These are phyloP conservation scores for Sanghuangporus baumii DNA, from an alignment of 1,284 basidiomycete genomes.

Conservation along the genomic window DNA sequence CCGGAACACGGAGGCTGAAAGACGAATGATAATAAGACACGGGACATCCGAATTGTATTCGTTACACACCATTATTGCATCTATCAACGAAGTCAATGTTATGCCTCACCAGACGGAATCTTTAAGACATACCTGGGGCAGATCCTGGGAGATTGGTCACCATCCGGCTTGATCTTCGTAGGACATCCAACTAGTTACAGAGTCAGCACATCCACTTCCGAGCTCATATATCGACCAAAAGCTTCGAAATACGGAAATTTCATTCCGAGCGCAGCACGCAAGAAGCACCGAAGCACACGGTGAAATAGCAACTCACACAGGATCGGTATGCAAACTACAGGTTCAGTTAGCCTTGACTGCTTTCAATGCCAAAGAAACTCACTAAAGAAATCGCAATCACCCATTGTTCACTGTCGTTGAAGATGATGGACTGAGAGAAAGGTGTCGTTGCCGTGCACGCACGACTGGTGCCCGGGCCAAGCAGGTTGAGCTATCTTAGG, in stretches of 20 bases:
- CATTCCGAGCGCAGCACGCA: not conserved
- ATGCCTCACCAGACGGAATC: not conserved
- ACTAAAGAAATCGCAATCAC: conserved; percentile 28
- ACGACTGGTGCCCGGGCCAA: not conserved
- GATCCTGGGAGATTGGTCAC: conserved; percentile 35
- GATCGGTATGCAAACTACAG: conserved; percentile 44
- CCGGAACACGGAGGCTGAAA: conserved; percentile 37
- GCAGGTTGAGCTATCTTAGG: not conserved
- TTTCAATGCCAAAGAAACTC: conserved; percentile 19
- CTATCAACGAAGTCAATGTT: not conserved
- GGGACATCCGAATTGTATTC: conserved; percentile 12
- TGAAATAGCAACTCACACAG: conserved; percentile 31
- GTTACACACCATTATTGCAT: not conserved
- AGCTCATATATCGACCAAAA: not conserved
- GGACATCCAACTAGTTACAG: conserved; percentile 41
- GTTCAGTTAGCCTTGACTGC: conserved; percentile 6
- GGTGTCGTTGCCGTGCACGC: not conserved
- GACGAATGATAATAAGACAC: not conserved
- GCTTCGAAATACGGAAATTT: not conserved
- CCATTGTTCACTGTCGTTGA: conserved; percentile 19
- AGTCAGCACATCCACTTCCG: not conserved
- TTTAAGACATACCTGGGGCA: conserved; percentile 30
- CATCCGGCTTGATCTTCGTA: conserved; percentile 39
- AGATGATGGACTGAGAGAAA: not conserved
- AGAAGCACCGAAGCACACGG: not conserved